Conservation (phyloP, 371 early-diverging fungal species). For the Capillidium rhysosporum region DNA sequence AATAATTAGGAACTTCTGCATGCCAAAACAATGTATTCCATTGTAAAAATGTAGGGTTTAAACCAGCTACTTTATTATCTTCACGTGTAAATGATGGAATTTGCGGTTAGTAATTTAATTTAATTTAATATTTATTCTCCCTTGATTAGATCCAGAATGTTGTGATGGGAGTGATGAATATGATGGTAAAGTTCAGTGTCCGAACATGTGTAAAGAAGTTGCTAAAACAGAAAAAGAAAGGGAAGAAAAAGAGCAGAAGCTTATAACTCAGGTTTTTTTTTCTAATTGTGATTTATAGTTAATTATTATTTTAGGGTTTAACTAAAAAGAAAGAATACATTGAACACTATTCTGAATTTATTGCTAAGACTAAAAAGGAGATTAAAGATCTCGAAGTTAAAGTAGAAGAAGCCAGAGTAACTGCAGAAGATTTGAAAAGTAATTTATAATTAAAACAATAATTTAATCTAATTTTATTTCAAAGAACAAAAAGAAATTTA, state of each 20-base stretch:
- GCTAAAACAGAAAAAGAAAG: constrained; percentile 14
- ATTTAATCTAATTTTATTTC: neutral
- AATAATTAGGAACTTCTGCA: constrained; percentile 58
- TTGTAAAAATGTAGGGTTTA: constrained; percentile 62
- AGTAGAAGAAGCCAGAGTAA: constrained; percentile 19
- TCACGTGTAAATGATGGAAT: constrained; percentile 80
- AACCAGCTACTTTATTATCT: constrained; percentile 39
- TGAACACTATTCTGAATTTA: neutral
- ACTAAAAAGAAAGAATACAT: neutral
- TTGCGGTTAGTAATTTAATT: constrained; percentile 33
- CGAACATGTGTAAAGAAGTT: constrained; percentile 42
- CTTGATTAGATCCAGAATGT: constrained; percentile 56
- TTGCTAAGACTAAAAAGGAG: neutral
- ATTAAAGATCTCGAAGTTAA: constrained; percentile 12
- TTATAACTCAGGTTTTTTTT: neutral
- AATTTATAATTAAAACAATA: neutral
- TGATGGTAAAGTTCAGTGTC: constrained; percentile 30
- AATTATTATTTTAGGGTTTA: neutral
- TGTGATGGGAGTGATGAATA: constrained; percentile 89
- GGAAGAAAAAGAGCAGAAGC: neutral
- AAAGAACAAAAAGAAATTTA: constrained; percentile 12
- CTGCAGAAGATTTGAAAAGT: constrained; percentile 11
- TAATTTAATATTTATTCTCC: neutral
- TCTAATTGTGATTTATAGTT: neutral
- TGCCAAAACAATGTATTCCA: constrained; percentile 60